Conservation (phyloP, 73 alveolate genomes). For the Blepharisma japonicum region DNA sequence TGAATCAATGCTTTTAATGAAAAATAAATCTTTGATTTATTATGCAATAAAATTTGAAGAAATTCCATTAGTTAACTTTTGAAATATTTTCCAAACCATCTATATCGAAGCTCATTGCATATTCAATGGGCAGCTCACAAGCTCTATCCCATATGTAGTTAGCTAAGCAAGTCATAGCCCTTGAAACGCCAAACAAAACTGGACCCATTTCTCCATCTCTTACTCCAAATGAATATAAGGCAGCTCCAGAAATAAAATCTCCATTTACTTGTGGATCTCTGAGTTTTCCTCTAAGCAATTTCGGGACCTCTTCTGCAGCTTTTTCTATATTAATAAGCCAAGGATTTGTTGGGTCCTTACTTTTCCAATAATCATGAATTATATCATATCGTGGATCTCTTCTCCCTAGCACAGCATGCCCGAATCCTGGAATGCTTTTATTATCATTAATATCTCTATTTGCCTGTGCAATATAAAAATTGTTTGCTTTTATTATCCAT, state of each 20-base stretch:
- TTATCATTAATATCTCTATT: constrained; percentile 4
- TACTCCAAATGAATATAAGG: not conserved
- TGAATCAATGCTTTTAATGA: too few species aligned
- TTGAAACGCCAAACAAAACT: not conserved
- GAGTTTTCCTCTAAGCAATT: constrained; percentile 9
- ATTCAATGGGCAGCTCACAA: not conserved
- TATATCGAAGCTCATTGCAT: constrained; percentile 12
- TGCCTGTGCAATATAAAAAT: not conserved
- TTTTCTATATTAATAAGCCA: not conserved
- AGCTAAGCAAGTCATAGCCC: not conserved
- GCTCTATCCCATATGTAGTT: constrained; percentile 22
- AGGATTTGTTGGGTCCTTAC: not conserved
- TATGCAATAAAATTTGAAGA: too few species aligned
- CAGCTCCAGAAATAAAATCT: constrained; percentile 22
- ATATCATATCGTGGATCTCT: constrained; percentile 21
- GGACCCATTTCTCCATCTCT: constrained; percentile 23
- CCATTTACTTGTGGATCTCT: constrained; percentile 27
- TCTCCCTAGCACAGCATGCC: not conserved
- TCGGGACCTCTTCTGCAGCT: not conserved
- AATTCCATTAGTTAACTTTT: not conserved
- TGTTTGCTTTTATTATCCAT: constrained; percentile 25
- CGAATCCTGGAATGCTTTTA: constrained; percentile 22
- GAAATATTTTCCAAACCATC: not conserved
- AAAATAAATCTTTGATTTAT: too few species aligned
- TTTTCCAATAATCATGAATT: not conserved